These are phyloP conservation scores for Fusarium phyllophilum DNA, from an alignment of 2,329 filamentous ascomycete genomes.

Conservation along the genomic window DNA sequence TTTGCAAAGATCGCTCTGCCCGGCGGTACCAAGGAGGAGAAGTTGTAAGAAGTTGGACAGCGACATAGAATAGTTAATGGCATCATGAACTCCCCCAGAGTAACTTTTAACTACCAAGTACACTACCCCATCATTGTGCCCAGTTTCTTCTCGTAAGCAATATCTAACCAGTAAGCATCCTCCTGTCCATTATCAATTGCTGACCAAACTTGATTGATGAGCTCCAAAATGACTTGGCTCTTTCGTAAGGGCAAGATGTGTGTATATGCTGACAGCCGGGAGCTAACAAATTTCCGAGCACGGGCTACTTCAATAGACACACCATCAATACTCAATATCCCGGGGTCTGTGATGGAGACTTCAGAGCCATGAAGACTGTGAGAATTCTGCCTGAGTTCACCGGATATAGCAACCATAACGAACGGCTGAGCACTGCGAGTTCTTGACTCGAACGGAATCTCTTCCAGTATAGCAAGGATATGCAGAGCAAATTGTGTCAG, in stretches of 20 bases:
- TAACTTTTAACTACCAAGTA: neutral
- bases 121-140: conserved; percentile 4
- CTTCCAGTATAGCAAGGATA: neutral
- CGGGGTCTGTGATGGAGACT: neutral
- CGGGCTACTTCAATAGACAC: neutral
- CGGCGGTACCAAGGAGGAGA: neutral
- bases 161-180: conserved; percentile 5
- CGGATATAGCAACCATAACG: conserved; percentile 5
- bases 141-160: conserved; percentile 7
- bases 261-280: neutral
- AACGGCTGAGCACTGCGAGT: conserved; percentile 13
- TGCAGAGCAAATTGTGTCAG: neutral
- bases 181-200: neutral
- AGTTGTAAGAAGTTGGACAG: accelerated
- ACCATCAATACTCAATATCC: neutral
- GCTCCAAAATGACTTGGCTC: neutral
- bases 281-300: neutral
- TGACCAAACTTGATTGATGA: conserved; percentile 5
- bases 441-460: conserved; percentile 1
- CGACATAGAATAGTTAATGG: neutral
- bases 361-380: no score
- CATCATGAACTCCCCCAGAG: accelerated
- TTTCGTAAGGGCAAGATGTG: conserved; percentile 1
- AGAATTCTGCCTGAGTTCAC: neutral
- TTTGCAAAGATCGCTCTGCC: neutral